Base-by-base conservation (phyloP, 805 yeast species). In the Yarrowia sp. region DNA sequence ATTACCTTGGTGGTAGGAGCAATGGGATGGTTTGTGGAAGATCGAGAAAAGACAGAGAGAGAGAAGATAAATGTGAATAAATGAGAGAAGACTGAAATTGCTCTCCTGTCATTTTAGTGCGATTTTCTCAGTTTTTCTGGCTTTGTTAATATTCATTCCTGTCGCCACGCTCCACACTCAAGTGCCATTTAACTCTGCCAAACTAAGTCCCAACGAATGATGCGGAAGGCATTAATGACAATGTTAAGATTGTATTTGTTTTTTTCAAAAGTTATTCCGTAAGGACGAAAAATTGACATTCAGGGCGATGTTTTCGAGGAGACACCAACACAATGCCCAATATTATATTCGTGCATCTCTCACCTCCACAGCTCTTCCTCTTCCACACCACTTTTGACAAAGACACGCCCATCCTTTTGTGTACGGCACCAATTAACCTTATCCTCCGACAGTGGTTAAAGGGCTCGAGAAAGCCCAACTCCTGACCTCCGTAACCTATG, bases 1-100 rank as follows among this genome's bases (percentile, higher is more conserved):
- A 3, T 12, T 48, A 48, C 52, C 52, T 48, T 48, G 52, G 52
- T 48, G 52, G 52, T 48, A n/a, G n/a, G 8, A 22, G 8, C n/a
- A 14, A 46, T 12, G 48, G 8, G 43, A 14, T 14, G 15, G 43
- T 26, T 26, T 26, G 7, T 41, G 43, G 5, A 4, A 5, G 43
- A 41, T 7, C n/a, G 46, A 22, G 19, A 19, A 19, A 8, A 8
- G 19, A 5, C 9, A n/a, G 46, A 42, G 46, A n/a, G 46, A 8
- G 8, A 2, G 12, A 8, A 11, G 19, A 19, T 19, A n/a, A 42
- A n/a, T 5, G 15, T 0, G 3, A 8, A n/a, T 8, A 42, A 42
- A 42, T 10, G n/a, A 9, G 19, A 8, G 40, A 11, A 10, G 11
- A 10, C 40, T 11, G 40, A 38, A 8, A 38, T 38, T 38, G 8